Conservation (phyloP, 176 grass and related monocot genomes). For the Carex scoparia region DNA sequence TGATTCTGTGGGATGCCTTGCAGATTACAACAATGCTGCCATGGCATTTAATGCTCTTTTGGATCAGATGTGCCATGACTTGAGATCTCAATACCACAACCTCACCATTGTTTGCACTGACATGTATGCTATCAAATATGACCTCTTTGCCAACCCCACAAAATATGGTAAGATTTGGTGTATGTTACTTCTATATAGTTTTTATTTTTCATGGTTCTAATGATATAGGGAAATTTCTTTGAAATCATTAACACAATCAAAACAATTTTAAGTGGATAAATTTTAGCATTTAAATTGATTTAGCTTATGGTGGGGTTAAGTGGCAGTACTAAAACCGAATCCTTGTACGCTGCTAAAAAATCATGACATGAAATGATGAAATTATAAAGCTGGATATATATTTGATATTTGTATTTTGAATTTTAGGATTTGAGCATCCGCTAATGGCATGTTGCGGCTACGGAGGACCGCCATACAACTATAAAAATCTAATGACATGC, state of each 20-base stretch:
- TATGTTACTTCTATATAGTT: too few species aligned
- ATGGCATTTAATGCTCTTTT: conserved; percentile 39
- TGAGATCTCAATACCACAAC: conserved; percentile 19
- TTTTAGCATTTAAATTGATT: too few species aligned
- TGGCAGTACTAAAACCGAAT: too few species aligned
- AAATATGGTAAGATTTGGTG: conserved; percentile 24
- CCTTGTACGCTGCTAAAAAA: too few species aligned
- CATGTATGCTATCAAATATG: conserved; percentile 49
- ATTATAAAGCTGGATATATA: too few species aligned
- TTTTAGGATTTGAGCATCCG: conserved; percentile 34
- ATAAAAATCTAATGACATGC: neutral
- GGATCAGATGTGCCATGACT: conserved; percentile 16
- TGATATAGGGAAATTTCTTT: too few species aligned
- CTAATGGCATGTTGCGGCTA: conserved; percentile 44
- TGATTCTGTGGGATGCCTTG: conserved; percentile 39
- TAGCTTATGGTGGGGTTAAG: too few species aligned
- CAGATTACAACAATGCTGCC: conserved; percentile 25
- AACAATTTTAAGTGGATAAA: too few species aligned
- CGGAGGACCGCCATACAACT: conserved; percentile 42
- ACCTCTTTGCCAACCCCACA: conserved; percentile 44
- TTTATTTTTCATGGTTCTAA: too few species aligned
- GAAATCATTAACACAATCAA: neutral
- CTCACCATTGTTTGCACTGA: conserved; percentile 39
- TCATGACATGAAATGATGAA: too few species aligned
- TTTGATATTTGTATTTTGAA: neutral